phyloP scores from a whole-genome alignment of 306 rosid genomes.

The Vigna trinervia region DNA sequence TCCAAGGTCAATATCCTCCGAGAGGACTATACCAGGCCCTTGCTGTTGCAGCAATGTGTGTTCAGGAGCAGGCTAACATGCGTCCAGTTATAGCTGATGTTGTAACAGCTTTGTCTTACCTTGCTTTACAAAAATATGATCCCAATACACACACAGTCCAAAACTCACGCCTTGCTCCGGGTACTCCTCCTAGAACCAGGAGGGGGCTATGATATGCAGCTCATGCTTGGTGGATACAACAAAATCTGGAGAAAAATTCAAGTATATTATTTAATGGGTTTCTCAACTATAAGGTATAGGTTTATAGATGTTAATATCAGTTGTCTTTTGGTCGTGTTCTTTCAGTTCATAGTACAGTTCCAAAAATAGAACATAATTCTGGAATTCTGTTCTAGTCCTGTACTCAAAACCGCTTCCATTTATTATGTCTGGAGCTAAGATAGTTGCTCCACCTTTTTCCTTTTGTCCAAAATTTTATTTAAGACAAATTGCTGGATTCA shows the following conservation, averaged over 20 bases:
- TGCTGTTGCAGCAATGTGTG: constrained; percentile 98
- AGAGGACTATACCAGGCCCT: constrained; percentile 96
- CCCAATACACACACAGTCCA: constrained; percentile 56
- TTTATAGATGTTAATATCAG: constrained; percentile 51
- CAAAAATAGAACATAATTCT: background rate
- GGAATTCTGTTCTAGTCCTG: constrained; percentile 41
- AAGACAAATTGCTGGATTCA: constrained; percentile 39
- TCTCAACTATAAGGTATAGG: constrained; percentile 44
- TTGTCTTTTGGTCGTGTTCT: constrained; percentile 44
- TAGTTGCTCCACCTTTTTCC: constrained; percentile 8
- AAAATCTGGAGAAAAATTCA: constrained; percentile 29
- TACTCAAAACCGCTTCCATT: constrained; percentile 48
- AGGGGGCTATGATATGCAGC: constrained; percentile 55
- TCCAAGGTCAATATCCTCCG: constrained; percentile 85
- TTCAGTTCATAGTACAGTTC: constrained; percentile 43
- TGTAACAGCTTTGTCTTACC: constrained; percentile 91
- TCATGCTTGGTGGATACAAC: constrained; percentile 48
- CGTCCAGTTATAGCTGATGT: constrained; percentile 94
- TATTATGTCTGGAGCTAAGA: constrained; percentile 45
- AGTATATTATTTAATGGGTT: constrained; percentile 32
- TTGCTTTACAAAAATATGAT: constrained; percentile 76
- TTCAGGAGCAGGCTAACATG: constrained; percentile 92
- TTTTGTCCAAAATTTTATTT: background rate
- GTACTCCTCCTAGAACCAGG: constrained; percentile 72
- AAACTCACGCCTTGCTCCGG: constrained; percentile 60